Conservation (phyloP, 1,284 basidiomycete genomes). For the Ustilago loliicola region DNA sequence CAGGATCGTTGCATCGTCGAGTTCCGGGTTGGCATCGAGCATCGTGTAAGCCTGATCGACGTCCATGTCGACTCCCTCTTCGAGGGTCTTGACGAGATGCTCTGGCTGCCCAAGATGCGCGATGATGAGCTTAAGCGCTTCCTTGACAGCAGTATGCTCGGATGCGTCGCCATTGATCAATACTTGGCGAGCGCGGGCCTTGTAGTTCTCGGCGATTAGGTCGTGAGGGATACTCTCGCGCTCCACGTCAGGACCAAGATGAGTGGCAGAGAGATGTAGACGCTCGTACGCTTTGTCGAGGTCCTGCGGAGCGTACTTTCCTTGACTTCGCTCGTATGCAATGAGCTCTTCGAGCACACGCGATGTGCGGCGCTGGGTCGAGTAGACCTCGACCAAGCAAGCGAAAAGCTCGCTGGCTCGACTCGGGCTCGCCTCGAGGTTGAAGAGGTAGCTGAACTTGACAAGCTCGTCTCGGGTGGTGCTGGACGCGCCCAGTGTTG, state of each 20-base stretch:
- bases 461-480: conserved; percentile 42
- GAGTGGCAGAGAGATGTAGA: conserved; percentile 27
- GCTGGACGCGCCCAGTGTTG: conserved; percentile 33
- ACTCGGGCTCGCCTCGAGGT: conserved; percentile 28
- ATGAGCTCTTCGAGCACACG: conserved; percentile 46
- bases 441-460: conserved; percentile 52
- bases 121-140: conserved; percentile 42
- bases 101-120: conserved; percentile 26
- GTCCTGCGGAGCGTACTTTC: conserved; percentile 32
- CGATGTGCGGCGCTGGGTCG: conserved; percentile 36
- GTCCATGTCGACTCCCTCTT: conserved; percentile 73
- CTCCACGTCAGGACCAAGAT: conserved; percentile 37
- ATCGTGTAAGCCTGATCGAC: conserved; percentile 80
- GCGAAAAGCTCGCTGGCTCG: conserved; percentile 32
- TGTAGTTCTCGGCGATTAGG: conserved; percentile 46
- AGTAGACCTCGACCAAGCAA: conserved; percentile 33
- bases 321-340: conserved; percentile 43
- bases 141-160: conserved; percentile 44
- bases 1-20: conserved; percentile 82
- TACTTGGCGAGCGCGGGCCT: conserved; percentile 39
- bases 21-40: conserved; percentile 78
- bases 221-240: conserved; percentile 39
- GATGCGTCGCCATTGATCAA: conserved; percentile 37
- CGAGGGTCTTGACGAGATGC: conserved; percentile 27
- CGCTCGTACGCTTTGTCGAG: conserved; percentile 48